Evolutionary conservation across 495 filamentous ascomycete genomes (phyloP).

Genomic region (Clohesyomyces aquaticus): DNA sequence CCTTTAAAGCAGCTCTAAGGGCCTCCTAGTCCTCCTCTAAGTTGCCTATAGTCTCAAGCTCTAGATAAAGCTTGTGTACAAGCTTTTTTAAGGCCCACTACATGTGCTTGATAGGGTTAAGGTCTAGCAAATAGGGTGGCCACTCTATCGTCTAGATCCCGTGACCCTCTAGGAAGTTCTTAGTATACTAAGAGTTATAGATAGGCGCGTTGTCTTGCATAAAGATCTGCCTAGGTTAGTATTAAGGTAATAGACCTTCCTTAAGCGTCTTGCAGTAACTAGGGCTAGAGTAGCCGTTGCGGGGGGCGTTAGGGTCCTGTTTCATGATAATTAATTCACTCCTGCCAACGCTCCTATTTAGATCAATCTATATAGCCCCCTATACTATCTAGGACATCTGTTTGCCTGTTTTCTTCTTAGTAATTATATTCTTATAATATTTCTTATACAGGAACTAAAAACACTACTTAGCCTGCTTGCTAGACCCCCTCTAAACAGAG

Average conservation of each 20-base stretch:
- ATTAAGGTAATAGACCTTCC: not conserved
- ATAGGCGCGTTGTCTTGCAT: slow-evolving; percentile 7
- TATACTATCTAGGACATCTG: not conserved
- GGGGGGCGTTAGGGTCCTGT: not conserved
- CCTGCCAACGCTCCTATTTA: not conserved
- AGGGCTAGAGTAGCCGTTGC: not conserved
- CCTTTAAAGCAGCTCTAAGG: not conserved
- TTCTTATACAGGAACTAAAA: not conserved
- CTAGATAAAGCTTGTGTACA: not conserved
- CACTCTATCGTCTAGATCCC: slow-evolving; percentile 3
- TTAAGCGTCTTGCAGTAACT: not conserved
- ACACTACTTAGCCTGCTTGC: slow-evolving; percentile 1
- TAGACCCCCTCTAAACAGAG: not conserved
- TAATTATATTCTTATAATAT: slow-evolving; percentile 1
- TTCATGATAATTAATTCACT: slow-evolving; percentile 6
- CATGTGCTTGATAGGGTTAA: not conserved
- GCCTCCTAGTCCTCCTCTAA: not conserved
- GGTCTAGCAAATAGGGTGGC: slow-evolving; percentile 1
- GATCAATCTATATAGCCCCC: not conserved
- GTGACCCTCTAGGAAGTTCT: not conserved
- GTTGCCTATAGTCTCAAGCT: not conserved
- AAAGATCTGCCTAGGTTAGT: slow-evolving; percentile 5
- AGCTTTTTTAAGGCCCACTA: slow-evolving; percentile 3
- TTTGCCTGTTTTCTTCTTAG: not conserved
- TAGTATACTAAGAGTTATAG: not conserved